Evolutionary conservation across 2,329 filamentous ascomycete genomes (phyloP), one percentile per base, ranked within the genome.

Genomic region (Knoxdaviesia proteae): DNA sequence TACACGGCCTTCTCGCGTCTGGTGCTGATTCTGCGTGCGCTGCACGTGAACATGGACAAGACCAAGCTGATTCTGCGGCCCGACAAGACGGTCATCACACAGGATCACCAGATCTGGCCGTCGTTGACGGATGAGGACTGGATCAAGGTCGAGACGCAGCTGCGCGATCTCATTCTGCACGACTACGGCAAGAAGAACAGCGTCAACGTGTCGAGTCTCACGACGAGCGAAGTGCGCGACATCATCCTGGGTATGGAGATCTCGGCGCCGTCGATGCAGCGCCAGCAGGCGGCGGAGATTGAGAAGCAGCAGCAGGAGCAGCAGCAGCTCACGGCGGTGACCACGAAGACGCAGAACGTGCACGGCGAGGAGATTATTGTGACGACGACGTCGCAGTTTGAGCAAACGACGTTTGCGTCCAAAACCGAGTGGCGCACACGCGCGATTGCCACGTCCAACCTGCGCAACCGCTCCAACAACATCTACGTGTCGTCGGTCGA

Each of bases 141-240:
- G 90, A 90, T 98, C 62, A 94, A 94, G 73, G 84, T 98, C n/a
- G 90, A 98, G 68, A 86, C 86, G 39, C 84, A 93, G 56, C 67
- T 98, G 37, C 80, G 90, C 58, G 90, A 98, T 66, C 66, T 98
- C 49, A 98, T 98, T 53, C 58, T 98, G 51, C 94, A 96, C 51
- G 90, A 98, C 57, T 98, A 98, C 57, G 90, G 90, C 56, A 98
- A 96, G 74, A 98, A 98, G 73, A 98, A 98, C 68, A 98, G 96
- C 52, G 90, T 98, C 65, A 98, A 98, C 53, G 88, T 90, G 8
- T 92, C 92, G 10, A 94, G 86, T 58, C 69, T 98, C 61, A 98
- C 90, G 1, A 94, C 77, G 56, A 94, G 83, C 53, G 90, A 98
- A 73, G 90, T 98, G 41, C 79, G 90, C 52, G 90, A 98, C 56